Percentiles rank a stretch among this genome's conserved stretches.
These are phyloP conservation scores for Cryptococcus sp. DNA, from an alignment of 1,284 basidiomycete genomes.

Conservation along the genomic window DNA sequence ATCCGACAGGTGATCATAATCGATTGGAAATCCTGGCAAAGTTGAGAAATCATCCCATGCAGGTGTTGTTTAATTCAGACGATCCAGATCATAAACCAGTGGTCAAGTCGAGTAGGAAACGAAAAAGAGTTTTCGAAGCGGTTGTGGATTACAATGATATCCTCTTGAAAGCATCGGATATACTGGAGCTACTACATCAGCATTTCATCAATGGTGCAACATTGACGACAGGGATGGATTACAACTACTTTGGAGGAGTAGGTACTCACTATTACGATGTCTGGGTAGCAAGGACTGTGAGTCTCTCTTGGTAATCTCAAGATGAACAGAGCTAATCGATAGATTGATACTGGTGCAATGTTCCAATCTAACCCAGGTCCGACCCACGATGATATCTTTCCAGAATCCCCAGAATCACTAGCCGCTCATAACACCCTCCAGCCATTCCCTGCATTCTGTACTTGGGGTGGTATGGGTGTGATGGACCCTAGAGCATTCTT, in stretches of 20 bases:
- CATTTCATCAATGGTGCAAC: slow-evolving; percentile 5
- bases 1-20: neutral
- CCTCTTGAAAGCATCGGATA: slow-evolving; percentile 26
- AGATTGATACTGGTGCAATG: no score
- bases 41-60: neutral
- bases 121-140: neutral
- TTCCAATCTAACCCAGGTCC: no score
- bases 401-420: slow-evolving; percentile 3
- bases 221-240: neutral
- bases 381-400: neutral
- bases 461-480: slow-evolving; percentile 33
- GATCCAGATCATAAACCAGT: neutral
- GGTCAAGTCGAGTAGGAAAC: slow-evolving; percentile 8
- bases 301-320: neutral
- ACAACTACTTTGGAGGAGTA: slow-evolving; percentile 21
- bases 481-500: slow-evolving; percentile 21
- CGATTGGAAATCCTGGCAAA: neutral
- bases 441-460: slow-evolving; percentile 32
- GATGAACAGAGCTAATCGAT: no score
- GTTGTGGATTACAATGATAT: slow-evolving; percentile 41
- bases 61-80: neutral
- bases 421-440: slow-evolving; percentile 13
- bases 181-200: slow-evolving; percentile 31
- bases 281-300: slow-evolving; percentile 30
- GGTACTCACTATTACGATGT: slow-evolving; percentile 32